These are phyloP conservation scores for Apiospora koreana DNA, from an alignment of 2,329 filamentous ascomycete genomes.

Conservation along the genomic window DNA sequence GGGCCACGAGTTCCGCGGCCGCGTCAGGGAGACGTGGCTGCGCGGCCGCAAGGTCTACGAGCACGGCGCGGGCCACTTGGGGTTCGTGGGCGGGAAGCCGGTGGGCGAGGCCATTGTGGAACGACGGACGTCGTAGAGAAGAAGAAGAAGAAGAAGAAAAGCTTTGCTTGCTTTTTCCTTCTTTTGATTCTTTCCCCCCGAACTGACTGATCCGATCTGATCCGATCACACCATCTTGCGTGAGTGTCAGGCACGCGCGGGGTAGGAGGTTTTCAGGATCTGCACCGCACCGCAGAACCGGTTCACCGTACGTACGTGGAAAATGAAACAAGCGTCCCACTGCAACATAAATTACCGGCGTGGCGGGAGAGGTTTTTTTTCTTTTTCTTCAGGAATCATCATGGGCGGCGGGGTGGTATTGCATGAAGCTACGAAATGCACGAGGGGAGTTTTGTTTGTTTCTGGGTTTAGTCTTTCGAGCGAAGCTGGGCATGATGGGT, in stretches of 20 bases:
- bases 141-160: too few relatives aligned
- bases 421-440: background rate
- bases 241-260: background rate
- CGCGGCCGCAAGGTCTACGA: constrained; percentile 75
- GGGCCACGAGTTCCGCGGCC: constrained; percentile 73
- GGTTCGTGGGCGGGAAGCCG: constrained; percentile 52
- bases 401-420: background rate
- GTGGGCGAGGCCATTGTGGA: constrained; percentile 60
- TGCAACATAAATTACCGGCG: background rate
- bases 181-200: background rate
- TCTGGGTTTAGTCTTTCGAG: background rate
- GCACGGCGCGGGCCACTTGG: constrained; percentile 53
- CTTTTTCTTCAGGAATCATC: background rate
- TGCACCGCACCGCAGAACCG: background rate
- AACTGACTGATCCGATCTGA: too few relatives aligned
- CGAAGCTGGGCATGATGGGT: background rate
- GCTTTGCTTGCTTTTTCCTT: background rate
- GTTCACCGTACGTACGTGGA: background rate
- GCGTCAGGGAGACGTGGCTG: constrained; percentile 85
- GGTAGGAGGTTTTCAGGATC: background rate
- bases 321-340: too few relatives aligned
- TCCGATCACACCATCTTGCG: background rate
- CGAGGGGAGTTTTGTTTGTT: background rate
- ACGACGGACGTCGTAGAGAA: constrained; percentile 48
- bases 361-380: background rate